These are phyloP conservation scores for Pyrenophora seminiperda DNA, from an alignment of 2,329 filamentous ascomycete genomes.

Conservation along the genomic window DNA sequence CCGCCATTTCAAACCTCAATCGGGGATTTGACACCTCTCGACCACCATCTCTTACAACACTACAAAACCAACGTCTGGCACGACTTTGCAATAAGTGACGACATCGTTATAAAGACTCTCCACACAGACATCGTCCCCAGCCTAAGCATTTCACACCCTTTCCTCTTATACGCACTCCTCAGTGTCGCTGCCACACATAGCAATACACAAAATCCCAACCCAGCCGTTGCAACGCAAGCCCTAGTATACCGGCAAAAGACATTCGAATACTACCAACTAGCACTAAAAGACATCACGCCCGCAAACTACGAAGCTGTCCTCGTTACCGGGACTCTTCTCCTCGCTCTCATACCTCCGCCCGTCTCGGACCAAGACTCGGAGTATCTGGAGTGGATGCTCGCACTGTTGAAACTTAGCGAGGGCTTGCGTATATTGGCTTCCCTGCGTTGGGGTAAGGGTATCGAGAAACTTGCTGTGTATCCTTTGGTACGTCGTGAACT, in stretches of 20 bases:
- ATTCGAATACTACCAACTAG: slow-evolving; percentile 32
- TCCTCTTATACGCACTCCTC: slow-evolving; percentile 36
- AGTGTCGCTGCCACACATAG: slow-evolving; percentile 35
- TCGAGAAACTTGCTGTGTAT: slow-evolving; percentile 40
- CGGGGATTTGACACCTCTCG: slow-evolving; percentile 26
- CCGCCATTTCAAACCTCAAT: slow-evolving; percentile 27
- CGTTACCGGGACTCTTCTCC: slow-evolving; percentile 31
- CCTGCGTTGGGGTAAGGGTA: slow-evolving; percentile 38
- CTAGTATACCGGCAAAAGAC: slow-evolving; percentile 37
- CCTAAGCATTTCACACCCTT: slow-evolving; percentile 24
- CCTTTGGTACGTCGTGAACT: slow-evolving; percentile 38
- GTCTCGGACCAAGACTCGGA: slow-evolving; percentile 9
- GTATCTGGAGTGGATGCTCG: slow-evolving; percentile 32
- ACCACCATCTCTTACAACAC: slow-evolving; percentile 33
- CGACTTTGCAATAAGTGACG: slow-evolving; percentile 28
- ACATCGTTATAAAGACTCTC: slow-evolving; percentile 19
- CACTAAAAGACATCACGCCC: slow-evolving; percentile 35
- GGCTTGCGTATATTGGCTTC: slow-evolving; percentile 38
- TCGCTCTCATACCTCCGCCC: slow-evolving; percentile 29
- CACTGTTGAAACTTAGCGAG: slow-evolving; percentile 37
- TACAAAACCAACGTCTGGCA: slow-evolving; percentile 35
- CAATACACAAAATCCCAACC: slow-evolving; percentile 20
- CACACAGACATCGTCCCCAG: slow-evolving; percentile 34
- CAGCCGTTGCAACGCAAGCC: slow-evolving; percentile 18
- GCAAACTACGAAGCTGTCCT: slow-evolving; percentile 43